A percentile compares a stretch with the other conserved stretches of the same genome.
phyloP scores from a whole-genome alignment of 176 grass and related monocot species.

The Musa beccarii region DNA sequence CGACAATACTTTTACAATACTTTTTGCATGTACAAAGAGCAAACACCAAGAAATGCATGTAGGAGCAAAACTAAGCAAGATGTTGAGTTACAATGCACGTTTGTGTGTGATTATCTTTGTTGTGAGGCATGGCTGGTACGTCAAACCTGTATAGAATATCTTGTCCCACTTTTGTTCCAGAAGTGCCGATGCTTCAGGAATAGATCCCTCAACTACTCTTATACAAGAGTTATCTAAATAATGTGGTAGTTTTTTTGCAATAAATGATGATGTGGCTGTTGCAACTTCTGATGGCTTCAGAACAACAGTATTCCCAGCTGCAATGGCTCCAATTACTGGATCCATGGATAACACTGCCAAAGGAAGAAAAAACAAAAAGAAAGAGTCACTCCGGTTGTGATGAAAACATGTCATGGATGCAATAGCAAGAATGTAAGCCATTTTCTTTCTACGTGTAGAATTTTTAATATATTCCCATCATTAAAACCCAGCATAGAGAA shows the following conservation, averaged over 20 bases:
- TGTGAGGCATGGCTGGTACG: background rate
- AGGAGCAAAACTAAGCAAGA: background rate
- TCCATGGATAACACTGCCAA: conserved; percentile 66
- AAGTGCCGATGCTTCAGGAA: conserved; percentile 55
- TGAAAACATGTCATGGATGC: background rate
- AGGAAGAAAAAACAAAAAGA: background rate
- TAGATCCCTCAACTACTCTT: conserved; percentile 70
- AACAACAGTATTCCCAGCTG: conserved; percentile 70
- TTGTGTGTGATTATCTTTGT: too few relatives aligned
- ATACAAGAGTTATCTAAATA: conserved; percentile 74
- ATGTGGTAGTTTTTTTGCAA: conserved; percentile 60
- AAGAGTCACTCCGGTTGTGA: background rate
- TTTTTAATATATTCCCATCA: too few relatives aligned
- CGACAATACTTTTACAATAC: too few relatives aligned
- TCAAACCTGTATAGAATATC: conserved; percentile 91
- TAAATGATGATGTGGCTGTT: conserved; percentile 52
- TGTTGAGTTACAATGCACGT: background rate
- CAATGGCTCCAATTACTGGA: conserved; percentile 81
- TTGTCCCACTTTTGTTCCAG: conserved; percentile 90
- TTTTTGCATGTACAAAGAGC: too few relatives aligned
- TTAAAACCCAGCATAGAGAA: too few relatives aligned
- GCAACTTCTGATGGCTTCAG: conserved; percentile 90
- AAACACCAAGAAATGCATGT: too few relatives aligned
- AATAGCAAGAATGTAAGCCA: background rate
- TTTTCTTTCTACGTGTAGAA: too few relatives aligned